phyloP scores from a whole-genome alignment of 2,329 filamentous ascomycete genomes.

The Penicillium sp. region DNA sequence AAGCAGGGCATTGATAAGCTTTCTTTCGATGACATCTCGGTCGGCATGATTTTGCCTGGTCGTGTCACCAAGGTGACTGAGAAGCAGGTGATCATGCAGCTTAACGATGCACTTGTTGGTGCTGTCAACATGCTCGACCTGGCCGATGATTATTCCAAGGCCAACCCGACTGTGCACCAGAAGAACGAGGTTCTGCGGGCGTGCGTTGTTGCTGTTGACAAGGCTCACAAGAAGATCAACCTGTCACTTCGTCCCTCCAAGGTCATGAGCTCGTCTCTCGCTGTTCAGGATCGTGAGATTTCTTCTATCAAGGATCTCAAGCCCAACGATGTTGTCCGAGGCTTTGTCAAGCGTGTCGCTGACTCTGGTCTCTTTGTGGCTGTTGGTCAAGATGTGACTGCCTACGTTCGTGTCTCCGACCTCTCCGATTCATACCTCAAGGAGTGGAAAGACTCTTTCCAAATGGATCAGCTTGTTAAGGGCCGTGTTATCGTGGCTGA shows the following conservation, averaged over 20 bases:
- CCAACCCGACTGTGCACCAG: slow-evolving; percentile 71
- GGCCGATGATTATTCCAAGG: slow-evolving; percentile 80
- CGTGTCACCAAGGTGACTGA: slow-evolving; percentile 85
- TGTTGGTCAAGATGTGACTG: slow-evolving; percentile 77
- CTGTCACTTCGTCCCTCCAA: slow-evolving; percentile 85
- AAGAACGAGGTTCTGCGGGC: slow-evolving; percentile 87
- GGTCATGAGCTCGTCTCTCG: slow-evolving; percentile 80
- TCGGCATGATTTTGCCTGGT: slow-evolving; percentile 78
- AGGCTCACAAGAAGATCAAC: slow-evolving; percentile 77
- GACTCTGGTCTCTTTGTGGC: slow-evolving; percentile 88
- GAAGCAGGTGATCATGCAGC: slow-evolving; percentile 78
- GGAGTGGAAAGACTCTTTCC: slow-evolving; percentile 89
- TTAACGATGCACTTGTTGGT: slow-evolving; percentile 77
- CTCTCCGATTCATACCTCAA: slow-evolving; percentile 90
- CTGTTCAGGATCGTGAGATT: slow-evolving; percentile 80
- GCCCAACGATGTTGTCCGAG: slow-evolving; percentile 77
- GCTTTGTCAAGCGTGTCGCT: slow-evolving; percentile 86
- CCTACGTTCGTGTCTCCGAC: slow-evolving; percentile 81
- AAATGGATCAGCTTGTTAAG: slow-evolving; percentile 85
- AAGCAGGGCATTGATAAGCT: slow-evolving; percentile 64
- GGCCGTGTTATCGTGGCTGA: slow-evolving; percentile 79
- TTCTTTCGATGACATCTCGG: slow-evolving; percentile 69
- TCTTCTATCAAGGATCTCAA: slow-evolving; percentile 69
- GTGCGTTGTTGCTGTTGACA: slow-evolving; percentile 79
- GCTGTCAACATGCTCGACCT: slow-evolving; percentile 81